Conservation (phyloP, 768 basidiomycete species). For the Suillus weaverae region DNA sequence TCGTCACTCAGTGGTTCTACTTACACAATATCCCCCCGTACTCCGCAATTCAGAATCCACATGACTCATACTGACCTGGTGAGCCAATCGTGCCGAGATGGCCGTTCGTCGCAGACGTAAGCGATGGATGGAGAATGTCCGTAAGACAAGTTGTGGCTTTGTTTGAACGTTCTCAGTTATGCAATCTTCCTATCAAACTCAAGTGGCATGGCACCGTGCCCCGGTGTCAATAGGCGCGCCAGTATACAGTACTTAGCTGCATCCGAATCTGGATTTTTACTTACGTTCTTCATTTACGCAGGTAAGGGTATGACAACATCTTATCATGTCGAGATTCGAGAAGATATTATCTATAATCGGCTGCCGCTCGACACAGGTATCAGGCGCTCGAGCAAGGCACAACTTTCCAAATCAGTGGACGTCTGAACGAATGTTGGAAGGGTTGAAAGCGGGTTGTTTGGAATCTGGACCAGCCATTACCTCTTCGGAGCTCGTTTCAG, state of each 20-base stretch:
- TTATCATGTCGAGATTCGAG: slow-evolving; percentile 2
- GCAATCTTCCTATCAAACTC: neutral
- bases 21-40: neutral
- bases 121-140: neutral
- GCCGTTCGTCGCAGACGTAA: neutral
- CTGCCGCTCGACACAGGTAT: neutral
- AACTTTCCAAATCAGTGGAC: neutral
- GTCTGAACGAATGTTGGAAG: neutral
- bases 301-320: neutral
- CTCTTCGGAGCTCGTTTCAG: neutral
- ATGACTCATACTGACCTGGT: neutral
- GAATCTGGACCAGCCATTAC: neutral
- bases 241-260: neutral
- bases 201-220: neutral
- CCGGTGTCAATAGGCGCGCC: neutral
- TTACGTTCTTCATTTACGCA: neutral
- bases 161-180: neutral
- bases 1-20: neutral
- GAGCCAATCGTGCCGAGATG: neutral
- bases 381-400: neutral
- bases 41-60: neutral
- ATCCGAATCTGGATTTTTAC: neutral
- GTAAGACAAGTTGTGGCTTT: no score
- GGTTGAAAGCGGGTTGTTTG: neutral
- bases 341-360: neutral